phyloP scores from a whole-genome alignment of 2,329 filamentous ascomycete species.

The Pseudocercospora eumusae region DNA sequence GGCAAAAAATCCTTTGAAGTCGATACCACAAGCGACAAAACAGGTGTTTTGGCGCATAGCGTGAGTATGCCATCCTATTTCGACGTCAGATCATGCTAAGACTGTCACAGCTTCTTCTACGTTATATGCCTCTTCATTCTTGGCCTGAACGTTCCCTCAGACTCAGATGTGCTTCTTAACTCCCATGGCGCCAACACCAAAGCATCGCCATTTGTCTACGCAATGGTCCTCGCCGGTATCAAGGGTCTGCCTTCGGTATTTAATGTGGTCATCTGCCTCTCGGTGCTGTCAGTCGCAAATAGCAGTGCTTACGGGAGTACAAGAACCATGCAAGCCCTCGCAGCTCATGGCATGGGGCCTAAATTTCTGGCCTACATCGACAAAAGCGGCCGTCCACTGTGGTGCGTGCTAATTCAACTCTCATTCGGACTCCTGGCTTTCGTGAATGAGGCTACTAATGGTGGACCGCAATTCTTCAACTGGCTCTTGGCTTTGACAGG shows the following conservation, averaged over 20 bases:
- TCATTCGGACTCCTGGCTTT: constrained; percentile 72
- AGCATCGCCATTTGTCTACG: constrained; percentile 65
- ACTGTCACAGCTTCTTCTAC: constrained; percentile 31
- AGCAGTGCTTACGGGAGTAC: constrained; percentile 62
- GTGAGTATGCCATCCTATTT: background rate
- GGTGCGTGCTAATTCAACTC: constrained; percentile 68
- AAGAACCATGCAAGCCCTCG: constrained; percentile 82
- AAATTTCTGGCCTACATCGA: constrained; percentile 61
- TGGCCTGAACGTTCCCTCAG: constrained; percentile 34
- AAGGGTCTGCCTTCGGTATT: constrained; percentile 63
- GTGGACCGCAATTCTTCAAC: constrained; percentile 66
- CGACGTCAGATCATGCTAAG: background rate
- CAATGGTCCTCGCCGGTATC: constrained; percentile 62
- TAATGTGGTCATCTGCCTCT: constrained; percentile 66
- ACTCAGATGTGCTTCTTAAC: constrained; percentile 38
- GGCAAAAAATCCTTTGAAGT: constrained; percentile 53
- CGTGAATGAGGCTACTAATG: constrained; percentile 62
- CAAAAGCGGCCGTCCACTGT: constrained; percentile 75
- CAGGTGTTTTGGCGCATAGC: constrained; percentile 39
- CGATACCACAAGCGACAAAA: constrained; percentile 39
- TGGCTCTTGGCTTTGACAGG: constrained; percentile 78
- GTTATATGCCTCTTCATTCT: constrained; percentile 37
- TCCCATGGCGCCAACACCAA: constrained; percentile 32
- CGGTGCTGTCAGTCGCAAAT: constrained; percentile 60
- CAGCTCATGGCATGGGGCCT: constrained; percentile 63